phyloP scores from a whole-genome alignment of 345 rosid species.

The Ceriops tagal region DNA sequence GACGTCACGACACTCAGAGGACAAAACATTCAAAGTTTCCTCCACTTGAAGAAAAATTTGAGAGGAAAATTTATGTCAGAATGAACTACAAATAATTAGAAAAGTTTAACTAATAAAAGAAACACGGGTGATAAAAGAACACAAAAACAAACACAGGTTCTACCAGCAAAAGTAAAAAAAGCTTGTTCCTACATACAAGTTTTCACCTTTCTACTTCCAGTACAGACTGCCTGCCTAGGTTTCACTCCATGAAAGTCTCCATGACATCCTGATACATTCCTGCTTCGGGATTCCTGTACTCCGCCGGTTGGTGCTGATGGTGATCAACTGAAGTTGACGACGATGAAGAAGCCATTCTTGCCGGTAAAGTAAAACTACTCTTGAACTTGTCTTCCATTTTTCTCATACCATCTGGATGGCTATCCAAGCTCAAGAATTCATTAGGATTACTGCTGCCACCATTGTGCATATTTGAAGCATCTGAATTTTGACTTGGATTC shows the following conservation, averaged over 20 bases:
- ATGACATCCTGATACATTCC: constrained; percentile 70
- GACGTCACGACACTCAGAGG: too few species aligned
- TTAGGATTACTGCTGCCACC: constrained; percentile 40
- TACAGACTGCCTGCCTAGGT: not conserved
- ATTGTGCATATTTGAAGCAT: constrained; percentile 29
- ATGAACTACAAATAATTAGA: constrained; percentile 29
- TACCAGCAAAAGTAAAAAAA: constrained; percentile 10
- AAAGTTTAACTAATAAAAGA: constrained; percentile 11
- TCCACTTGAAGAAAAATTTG: not conserved
- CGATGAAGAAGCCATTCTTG: constrained; percentile 65
- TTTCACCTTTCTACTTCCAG: constrained; percentile 1
- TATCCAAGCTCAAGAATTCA: constrained; percentile 71
- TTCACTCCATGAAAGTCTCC: constrained; percentile 83
- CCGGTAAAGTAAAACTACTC: constrained; percentile 69
- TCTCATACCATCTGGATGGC: constrained; percentile 43
- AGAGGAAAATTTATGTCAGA: constrained; percentile 16
- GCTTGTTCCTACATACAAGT: constrained; percentile 28
- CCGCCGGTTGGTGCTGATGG: constrained; percentile 41
- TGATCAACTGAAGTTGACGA: constrained; percentile 63
- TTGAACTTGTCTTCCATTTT: constrained; percentile 70
- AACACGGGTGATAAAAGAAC: constrained; percentile 10
- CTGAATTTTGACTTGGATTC: constrained; percentile 46
- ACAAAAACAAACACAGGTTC: constrained; percentile 1
- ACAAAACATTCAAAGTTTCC: constrained; percentile 3
- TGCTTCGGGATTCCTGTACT: constrained; percentile 51